These are phyloP conservation scores for Pestalotiopsis sp. DNA, from an alignment of 2,329 filamentous ascomycete species.

Conservation along the genomic window DNA sequence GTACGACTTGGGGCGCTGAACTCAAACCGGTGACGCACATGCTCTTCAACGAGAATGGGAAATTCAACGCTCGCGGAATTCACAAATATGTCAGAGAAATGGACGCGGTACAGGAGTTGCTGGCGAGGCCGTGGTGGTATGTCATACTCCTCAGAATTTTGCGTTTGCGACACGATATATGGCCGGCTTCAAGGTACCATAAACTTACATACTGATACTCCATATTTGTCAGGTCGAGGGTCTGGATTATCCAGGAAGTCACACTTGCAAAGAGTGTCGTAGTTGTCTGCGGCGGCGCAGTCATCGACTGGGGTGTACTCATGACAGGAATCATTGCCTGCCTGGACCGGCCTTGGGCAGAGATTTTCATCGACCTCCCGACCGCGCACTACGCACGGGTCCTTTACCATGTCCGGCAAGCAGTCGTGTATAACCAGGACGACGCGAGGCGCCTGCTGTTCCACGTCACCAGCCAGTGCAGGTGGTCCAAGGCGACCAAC, in stretches of 20 bases:
- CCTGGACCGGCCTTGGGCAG: background rate
- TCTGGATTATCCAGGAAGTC: slow-evolving; percentile 1
- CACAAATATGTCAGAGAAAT: background rate
- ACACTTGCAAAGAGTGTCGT: background rate
- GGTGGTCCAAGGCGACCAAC: slow-evolving; percentile 1
- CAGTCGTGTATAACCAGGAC: too few relatives aligned
- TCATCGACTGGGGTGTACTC: background rate
- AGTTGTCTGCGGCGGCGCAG: background rate
- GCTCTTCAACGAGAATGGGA: background rate
- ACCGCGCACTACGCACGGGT: background rate
- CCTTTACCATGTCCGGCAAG: background rate
- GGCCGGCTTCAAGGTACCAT: too few relatives aligned
- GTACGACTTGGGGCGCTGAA: background rate
- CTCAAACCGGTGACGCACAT: background rate
- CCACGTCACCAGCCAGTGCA: background rate
- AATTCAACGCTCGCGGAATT: background rate
- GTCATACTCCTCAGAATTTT: background rate
- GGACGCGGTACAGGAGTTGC: background rate
- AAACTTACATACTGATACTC: background rate
- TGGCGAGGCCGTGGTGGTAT: background rate
- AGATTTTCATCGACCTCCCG: background rate
- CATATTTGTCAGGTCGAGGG: background rate
- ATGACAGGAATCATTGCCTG: background rate
- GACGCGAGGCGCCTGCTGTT: background rate
- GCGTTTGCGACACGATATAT: too few relatives aligned